Evolutionary conservation across 1,284 basidiomycete genomes (phyloP).

Genomic region (Sutorius eximius): DNA sequence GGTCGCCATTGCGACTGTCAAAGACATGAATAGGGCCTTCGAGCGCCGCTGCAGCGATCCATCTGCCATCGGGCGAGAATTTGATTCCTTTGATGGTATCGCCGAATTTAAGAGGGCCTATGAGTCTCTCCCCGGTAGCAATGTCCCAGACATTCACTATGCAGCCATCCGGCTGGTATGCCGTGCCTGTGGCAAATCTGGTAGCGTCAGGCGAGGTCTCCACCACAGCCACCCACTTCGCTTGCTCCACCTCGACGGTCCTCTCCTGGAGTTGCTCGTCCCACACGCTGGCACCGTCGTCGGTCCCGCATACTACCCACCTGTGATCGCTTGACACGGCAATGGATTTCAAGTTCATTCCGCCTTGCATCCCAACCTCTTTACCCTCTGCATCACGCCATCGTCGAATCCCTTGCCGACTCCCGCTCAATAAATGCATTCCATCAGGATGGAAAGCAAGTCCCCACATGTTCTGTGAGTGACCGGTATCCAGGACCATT

Average conservation of each 20-base stretch:
- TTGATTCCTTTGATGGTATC: background rate
- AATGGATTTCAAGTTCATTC: background rate
- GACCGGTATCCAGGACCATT: background rate
- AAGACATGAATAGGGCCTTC: background rate
- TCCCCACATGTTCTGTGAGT: fast-evolving
- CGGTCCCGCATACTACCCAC: background rate
- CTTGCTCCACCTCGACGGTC: background rate
- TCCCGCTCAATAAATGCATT: background rate
- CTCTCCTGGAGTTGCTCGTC: background rate
- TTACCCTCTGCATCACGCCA: background rate
- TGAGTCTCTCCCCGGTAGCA: background rate
- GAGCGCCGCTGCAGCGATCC: background rate
- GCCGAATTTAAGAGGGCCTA: background rate
- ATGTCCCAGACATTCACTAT: background rate
- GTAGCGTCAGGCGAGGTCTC: background rate
- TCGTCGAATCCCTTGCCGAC: background rate
- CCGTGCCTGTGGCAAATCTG: background rate
- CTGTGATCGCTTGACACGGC: background rate
- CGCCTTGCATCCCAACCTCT: background rate
- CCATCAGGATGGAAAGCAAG: too few relatives aligned
- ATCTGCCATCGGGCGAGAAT: background rate
- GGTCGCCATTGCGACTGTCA: background rate
- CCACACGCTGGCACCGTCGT: background rate
- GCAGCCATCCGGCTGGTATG: fast-evolving
- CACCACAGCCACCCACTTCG: background rate